Conservation (phyloP, 345 rosid genomes). For the Eucalyptus fibrosa region DNA sequence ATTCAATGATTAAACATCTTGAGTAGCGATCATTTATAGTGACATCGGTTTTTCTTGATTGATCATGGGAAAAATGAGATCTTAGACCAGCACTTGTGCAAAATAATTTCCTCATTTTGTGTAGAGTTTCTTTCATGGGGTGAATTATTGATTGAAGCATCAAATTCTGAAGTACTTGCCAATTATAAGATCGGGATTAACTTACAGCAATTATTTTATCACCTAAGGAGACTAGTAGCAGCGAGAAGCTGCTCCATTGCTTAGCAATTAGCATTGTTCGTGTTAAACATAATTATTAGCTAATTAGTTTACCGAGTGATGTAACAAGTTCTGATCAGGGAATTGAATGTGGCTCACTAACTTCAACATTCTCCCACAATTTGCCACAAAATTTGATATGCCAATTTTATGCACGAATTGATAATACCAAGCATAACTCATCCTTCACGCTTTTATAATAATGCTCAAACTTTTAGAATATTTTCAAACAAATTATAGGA, state of each 20-base stretch:
- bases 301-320: neutral
- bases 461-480: neutral
- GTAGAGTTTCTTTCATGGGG: neutral
- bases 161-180: neutral
- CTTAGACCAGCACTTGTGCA: rapidly evolving
- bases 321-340: rapidly evolving
- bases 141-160: neutral
- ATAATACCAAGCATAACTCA: neutral
- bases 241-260: neutral
- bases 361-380: neutral
- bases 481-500: neutral
- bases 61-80: neutral
- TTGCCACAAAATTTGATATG: neutral
- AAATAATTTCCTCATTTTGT: neutral
- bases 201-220: neutral
- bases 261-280: neutral
- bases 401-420: neutral
- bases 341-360: neutral
- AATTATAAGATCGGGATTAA: neutral
- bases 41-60: rapidly evolving
- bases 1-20: neutral
- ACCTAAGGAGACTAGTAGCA: too few relatives aligned
- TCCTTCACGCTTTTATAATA: neutral
- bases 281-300: neutral
- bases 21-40: neutral